These are phyloP conservation scores for Kodamaea sp. DNA, from an alignment of 1,139 yeast genomes.

Conservation along the genomic window DNA sequence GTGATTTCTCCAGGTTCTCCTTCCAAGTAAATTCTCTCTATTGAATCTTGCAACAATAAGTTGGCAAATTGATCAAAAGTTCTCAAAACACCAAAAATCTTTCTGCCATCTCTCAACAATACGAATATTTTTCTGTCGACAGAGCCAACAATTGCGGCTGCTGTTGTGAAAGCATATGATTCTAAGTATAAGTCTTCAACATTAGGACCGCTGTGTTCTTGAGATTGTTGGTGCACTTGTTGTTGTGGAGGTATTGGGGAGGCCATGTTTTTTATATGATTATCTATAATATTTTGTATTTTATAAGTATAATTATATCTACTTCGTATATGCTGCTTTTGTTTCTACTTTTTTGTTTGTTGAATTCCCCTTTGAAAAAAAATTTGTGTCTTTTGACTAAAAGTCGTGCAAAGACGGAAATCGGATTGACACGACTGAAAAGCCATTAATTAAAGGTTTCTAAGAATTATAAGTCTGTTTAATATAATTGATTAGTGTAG, in stretches of 20 bases:
- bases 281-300: no score
- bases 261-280: conserved; percentile 5
- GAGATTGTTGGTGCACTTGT: conserved; percentile 1
- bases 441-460: no score
- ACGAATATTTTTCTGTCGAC: conserved; percentile 89
- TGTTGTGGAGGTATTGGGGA: conserved; percentile 13
- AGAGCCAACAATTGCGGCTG: conserved; percentile 92
- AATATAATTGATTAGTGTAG: no score
- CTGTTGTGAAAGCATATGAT: conserved; percentile 89
- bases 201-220: conserved; percentile 28
- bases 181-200: conserved; percentile 54
- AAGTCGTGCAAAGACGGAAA: no score
- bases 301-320: no score
- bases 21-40: conserved; percentile 73
- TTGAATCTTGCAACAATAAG: conserved; percentile 84
- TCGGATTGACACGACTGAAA: no score
- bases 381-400: no score
- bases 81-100: conserved; percentile 83
- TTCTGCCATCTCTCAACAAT: conserved; percentile 84
- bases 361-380: no score
- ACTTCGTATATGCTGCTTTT: no score
- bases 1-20: conserved; percentile 27
- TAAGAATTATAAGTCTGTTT: no score
- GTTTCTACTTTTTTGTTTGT: no score
- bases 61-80: conserved; percentile 97